Evolutionary conservation across 441 rosid species (phyloP), one percentile per base, ranked within the genome.

Genomic region (Codiaeum variegatum): DNA sequence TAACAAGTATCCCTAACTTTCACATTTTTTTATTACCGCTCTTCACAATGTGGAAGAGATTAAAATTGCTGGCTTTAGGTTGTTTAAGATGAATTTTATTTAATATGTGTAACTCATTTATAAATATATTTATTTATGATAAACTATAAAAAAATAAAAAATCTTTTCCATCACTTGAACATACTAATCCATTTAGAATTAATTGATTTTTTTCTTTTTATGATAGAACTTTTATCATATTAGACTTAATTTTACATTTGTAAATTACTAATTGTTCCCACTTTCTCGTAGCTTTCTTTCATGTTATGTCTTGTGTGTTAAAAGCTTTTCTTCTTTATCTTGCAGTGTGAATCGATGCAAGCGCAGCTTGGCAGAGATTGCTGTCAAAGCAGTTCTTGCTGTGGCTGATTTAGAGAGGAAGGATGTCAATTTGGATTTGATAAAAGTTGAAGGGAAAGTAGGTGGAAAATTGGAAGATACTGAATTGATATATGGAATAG

Each of bases 341-440:
- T 82, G 68, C 87, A 93, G 99, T 34, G 98, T 96, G 78, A 96
- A 89, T 73, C 85, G 96, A 10, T 96, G 98, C 89, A 96, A 96
- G 80, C 85, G 83, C 47, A 84, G 79, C 67, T 83, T 93, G 86
- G 98, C 98, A 67, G 98, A 93, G 85, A 96, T 96, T 78, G 91
- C 98, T 55, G 98, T 91, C 31, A 93, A 88, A 83, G 98, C 98
- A 8, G 99, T 96, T 82, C 84, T 93, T 71, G 87, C 97, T 65
- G 97, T 96, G 58, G 99, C 98, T 44, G 99, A 93, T 87, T 83
- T 93, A 60, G 98, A 93, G 85, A 87, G 97, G 81, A 96, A 77
- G 76, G 97, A 93, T 84, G 98, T 96, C 47, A 86, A 96, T 76
- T 84, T 93, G 76, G 99, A 96, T 88, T 73, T 93, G 82, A 89